These are phyloP conservation scores for Bonnemaisonia californica DNA, from an alignment of 31 red algal genomes.

Conservation along the genomic window DNA sequence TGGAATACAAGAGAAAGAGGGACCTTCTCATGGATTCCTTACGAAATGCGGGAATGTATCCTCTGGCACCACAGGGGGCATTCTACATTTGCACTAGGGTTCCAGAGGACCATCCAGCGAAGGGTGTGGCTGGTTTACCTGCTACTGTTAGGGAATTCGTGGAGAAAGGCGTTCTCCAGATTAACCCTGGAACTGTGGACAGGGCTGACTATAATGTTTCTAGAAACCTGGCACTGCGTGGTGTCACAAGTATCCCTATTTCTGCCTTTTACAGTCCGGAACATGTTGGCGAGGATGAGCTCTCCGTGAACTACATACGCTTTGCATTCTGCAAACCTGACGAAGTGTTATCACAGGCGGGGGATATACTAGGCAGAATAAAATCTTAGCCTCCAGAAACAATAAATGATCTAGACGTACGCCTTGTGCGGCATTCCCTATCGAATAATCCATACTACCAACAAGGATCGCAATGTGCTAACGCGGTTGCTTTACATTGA, in stretches of 20 bases:
- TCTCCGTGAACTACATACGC: conserved; percentile 57
- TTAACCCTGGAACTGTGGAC: conserved; percentile 69
- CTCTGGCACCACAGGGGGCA: conserved; percentile 85
- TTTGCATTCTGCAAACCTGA: conserved; percentile 98
- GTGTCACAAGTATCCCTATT: conserved; percentile 85
- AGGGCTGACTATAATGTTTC: conserved; percentile 86
- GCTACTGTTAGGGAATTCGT: conserved; percentile 27
- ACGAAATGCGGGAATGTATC: conserved; percentile 57
- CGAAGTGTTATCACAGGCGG: conserved; percentile 72
- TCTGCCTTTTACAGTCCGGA: conserved; percentile 77
- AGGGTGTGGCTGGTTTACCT: conserved; percentile 40
- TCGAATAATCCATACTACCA: too few relatives aligned
- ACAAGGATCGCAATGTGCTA: too few relatives aligned
- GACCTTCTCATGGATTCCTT: conserved; percentile 70
- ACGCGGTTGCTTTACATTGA: background rate
- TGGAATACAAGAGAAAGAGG: conserved; percentile 58
- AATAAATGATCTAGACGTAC: background rate
- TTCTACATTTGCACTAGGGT: conserved; percentile 85
- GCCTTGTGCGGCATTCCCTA: too few relatives aligned
- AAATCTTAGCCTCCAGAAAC: too few relatives aligned
- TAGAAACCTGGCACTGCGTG: conserved; percentile 55
- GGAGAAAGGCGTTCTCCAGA: conserved; percentile 47
- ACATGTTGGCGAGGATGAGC: conserved; percentile 30
- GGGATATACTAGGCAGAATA: conserved; percentile 26
- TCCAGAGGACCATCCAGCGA: conserved; percentile 37